These are phyloP conservation scores for Rhizopus microsporus DNA, from an alignment of 371 early-diverging fungal species.

Conservation along the genomic window DNA sequence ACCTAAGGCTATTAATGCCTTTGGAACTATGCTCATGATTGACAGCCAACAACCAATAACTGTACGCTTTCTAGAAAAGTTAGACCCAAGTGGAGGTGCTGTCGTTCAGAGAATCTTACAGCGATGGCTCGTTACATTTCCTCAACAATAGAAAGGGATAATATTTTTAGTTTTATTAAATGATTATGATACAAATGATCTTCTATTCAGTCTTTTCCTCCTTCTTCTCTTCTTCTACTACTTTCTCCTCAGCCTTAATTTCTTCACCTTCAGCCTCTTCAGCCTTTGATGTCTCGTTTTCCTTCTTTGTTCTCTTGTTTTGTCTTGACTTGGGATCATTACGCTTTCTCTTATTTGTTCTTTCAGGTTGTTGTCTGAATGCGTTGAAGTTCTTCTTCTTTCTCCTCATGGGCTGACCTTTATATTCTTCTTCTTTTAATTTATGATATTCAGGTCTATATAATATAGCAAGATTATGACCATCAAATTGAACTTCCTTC, in stretches of 20 bases:
- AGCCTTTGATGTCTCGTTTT: slow-evolving; percentile 18
- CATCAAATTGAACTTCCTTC: slow-evolving; percentile 53
- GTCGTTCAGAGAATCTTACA: slow-evolving; percentile 59
- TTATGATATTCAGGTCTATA: slow-evolving; percentile 26
- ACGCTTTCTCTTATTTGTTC: slow-evolving; percentile 22
- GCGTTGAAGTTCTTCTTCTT: slow-evolving; percentile 20
- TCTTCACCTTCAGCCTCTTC: slow-evolving; percentile 14
- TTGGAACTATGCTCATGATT: slow-evolving; percentile 43
- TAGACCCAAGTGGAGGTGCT: slow-evolving; percentile 56
- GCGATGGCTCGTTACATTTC: slow-evolving; percentile 45
- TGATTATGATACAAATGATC: background rate
- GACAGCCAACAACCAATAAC: slow-evolving; percentile 39
- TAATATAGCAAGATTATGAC: slow-evolving; percentile 48
- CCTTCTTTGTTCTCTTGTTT: slow-evolving; percentile 1
- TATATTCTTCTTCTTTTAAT: slow-evolving; percentile 30
- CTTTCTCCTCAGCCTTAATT: slow-evolving; percentile 12
- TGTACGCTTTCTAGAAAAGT: slow-evolving; percentile 58
- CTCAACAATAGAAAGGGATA: slow-evolving; percentile 9
- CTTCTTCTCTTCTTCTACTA: background rate
- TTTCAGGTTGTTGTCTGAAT: slow-evolving; percentile 12
- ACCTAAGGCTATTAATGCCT: slow-evolving; percentile 9
- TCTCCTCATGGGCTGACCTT: slow-evolving; percentile 16
- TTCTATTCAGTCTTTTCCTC: background rate
- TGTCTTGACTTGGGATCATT: background rate
- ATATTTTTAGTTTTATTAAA: background rate